phyloP scores from a whole-genome alignment of 1,139 yeast genomes.

The Taiozyma onychis region DNA sequence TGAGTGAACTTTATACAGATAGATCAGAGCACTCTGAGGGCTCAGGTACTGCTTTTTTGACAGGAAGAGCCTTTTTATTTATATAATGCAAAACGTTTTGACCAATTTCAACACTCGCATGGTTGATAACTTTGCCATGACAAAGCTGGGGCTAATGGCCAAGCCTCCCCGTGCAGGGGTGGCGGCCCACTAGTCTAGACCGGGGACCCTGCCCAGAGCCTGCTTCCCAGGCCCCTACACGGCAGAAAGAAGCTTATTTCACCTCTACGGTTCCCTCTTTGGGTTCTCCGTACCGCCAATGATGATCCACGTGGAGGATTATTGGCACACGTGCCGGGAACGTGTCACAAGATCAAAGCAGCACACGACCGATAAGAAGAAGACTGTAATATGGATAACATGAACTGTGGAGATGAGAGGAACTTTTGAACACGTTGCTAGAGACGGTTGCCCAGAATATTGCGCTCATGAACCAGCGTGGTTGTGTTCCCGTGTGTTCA shows the following conservation, averaged over 20 bases:
- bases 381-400: neutral
- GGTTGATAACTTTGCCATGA: neutral
- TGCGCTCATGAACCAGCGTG: neutral
- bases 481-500: neutral
- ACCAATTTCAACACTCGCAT: neutral
- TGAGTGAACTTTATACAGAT: too few relatives aligned
- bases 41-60: neutral
- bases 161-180: neutral
- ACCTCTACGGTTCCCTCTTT: too few relatives aligned
- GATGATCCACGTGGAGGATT: neutral
- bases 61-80: neutral
- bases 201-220: neutral
- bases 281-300: too few relatives aligned
- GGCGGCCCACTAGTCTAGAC: neutral
- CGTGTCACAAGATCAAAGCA: neutral
- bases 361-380: neutral
- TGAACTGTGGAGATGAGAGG: neutral
- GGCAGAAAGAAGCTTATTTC: too few relatives aligned
- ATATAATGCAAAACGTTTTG: neutral
- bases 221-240: too few relatives aligned
- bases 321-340: neutral
- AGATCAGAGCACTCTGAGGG: too few relatives aligned
- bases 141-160: neutral
- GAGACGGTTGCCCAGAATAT: neutral
- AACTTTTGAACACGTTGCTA: neutral